These are phyloP conservation scores for Pulicaria dysenterica DNA, from an alignment of 129 eudicot species.

Conservation along the genomic window DNA sequence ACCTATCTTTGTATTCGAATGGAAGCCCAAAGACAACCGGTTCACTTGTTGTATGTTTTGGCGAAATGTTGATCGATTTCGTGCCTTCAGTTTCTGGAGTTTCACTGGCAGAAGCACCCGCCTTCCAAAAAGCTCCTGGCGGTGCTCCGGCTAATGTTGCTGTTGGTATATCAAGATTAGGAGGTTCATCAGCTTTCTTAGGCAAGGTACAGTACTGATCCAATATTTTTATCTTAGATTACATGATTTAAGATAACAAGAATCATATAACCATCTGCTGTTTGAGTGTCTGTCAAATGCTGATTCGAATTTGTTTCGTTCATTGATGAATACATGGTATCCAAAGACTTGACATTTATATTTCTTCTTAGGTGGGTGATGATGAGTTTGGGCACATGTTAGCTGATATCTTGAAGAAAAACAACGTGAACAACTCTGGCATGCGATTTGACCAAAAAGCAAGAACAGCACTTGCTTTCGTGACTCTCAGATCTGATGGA, in stretches of 20 bases:
- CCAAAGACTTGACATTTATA: neutral
- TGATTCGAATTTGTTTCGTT: neutral
- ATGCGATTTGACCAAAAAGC: slow-evolving; percentile 58
- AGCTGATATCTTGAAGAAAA: slow-evolving; percentile 57
- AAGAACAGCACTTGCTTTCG: slow-evolving; percentile 65
- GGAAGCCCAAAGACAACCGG: slow-evolving; percentile 20
- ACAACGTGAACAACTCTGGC: slow-evolving; percentile 61
- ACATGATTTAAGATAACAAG: too few species aligned
- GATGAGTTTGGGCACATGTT: slow-evolving; percentile 69
- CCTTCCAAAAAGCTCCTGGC: slow-evolving; percentile 83
- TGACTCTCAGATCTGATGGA: slow-evolving; percentile 57
- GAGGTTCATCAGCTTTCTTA: slow-evolving; percentile 89
- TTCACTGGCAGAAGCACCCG: slow-evolving; percentile 88
- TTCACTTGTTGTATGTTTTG: slow-evolving; percentile 59
- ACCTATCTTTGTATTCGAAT: slow-evolving; percentile 29
- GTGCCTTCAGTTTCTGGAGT: slow-evolving; percentile 83
- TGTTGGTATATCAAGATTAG: slow-evolving; percentile 72
- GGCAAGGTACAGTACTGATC: slow-evolving; percentile 59
- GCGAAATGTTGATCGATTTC: slow-evolving; percentile 87
- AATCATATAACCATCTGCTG: too few species aligned
- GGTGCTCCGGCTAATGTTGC: slow-evolving; percentile 99
- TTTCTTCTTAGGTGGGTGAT: slow-evolving; percentile 49
- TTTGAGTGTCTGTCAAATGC: too few species aligned
- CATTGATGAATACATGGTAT: neutral
- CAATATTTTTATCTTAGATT: too few species aligned